Evolutionary conservation across 2,329 filamentous ascomycete genomes (phyloP), one percentile per base, ranked within the genome.

Genomic region (Fusarium fujikuroi): DNA sequence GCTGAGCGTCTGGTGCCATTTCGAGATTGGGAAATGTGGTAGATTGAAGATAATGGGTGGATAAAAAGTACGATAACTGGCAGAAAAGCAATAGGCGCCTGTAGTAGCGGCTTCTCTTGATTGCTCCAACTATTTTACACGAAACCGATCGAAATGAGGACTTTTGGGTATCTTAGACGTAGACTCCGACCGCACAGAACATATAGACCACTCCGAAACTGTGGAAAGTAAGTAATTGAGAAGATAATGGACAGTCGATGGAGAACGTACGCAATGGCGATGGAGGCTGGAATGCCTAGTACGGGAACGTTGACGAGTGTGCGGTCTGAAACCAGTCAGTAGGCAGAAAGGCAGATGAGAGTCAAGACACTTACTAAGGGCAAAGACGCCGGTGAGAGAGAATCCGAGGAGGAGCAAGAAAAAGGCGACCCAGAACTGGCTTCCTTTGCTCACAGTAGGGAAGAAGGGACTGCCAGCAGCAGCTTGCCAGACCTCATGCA

Each of bases 131-230:
- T 83, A 83, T 74, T 80, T 72, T 83, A 83, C 81, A 83, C 70
- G 72, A 75, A 73, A 76, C 69, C 75, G 75, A 74, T 72, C 75
- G 75, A 75, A 75, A 67, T 39, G 64, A 81, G 80, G 69, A 73
- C 67, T 78, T 78, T 77, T 77, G 58, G 85, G 84, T 86, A 85
- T 90, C 82, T 87, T 90, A 99, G 83, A 99, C 94, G 91, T 99
- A 98, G 81, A 99, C 96, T 82, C 96, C 96, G 81, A 96, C 96
- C 69, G 95, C 96, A 85, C 96, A 99, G 85, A 99, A 98, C 92
- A 98, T 97, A 85, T 96, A 98, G 50, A 99, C 95, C 57, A 95
- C 92, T 77, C 96, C 96, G 83, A 97, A 93, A 57, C 95, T 98
- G 80, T 16, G 30, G 34, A 36, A 18, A 32, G 77, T 60, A 80